Evolutionary conservation across 148 eudicot species (phyloP), one percentile per base, ranked within the genome.

Genomic region (Arctostaphylos glauca): DNA sequence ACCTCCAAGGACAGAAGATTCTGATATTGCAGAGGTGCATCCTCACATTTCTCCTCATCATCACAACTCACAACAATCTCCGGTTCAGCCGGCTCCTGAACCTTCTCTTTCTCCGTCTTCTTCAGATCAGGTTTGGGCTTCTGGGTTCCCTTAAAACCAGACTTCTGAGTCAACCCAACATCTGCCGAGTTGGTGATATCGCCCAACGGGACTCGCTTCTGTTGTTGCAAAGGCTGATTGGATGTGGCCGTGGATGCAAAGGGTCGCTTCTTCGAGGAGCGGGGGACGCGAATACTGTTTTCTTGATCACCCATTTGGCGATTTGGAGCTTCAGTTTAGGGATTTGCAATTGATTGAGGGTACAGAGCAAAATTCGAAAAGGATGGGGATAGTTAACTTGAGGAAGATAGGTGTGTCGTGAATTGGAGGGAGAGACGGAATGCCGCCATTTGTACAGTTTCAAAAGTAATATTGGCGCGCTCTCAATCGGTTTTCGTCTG

Each of bases 1-100:
- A 89, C 92, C 92, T 90, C 92, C 85, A 87, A 43, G 53, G 89
- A 82, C 49, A 47, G 89, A 81, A 91, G 87, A 87, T 87, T 85
- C 79, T 72, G 90, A 80, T 81, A 88, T 6, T 86, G 78, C 75
- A 80, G 82, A 53, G 89, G 81, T 9, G 82, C 80, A 74, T 79
- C 54, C 50, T 75, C 81, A n/a, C 25, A 62, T 15, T 84, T 86
- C 47, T 79, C 49, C 59, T 19, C 18, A 15, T 60, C 80, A 76
- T 82, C 83, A 3, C 44, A 49, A 43, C 62, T 21, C 16, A 19
- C 62, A 60, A 48, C 80, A 41, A 66, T 50, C 66, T 78, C 84
- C 5, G 79, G 52, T 4, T 49, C 75, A 4, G 10, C 82, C 16
- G 18, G 43, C 54, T 80, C 67, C 54, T 31, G 38, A 31, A 31